Evolutionary conservation across 179 eudicot species (phyloP).

Genomic region (Amaranthus tricolor): DNA sequence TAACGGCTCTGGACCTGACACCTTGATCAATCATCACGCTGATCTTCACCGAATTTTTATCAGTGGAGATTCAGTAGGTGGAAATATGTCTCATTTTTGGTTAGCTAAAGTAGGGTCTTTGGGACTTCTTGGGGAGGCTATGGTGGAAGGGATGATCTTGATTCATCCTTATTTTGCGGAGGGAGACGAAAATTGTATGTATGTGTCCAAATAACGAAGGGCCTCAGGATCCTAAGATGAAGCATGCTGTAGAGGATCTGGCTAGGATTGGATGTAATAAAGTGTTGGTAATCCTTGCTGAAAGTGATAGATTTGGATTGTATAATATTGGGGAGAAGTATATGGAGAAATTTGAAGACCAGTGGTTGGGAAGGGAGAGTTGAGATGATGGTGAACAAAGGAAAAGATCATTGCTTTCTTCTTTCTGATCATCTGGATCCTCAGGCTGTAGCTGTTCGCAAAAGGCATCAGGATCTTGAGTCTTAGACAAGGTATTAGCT

Average conservation of each 20-base stretch:
- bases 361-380: constrained; percentile 40
- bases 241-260: constrained; percentile 35
- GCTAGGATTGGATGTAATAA: constrained; percentile 20
- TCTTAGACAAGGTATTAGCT: no score
- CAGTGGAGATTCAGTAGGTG: constrained; percentile 48
- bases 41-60: constrained; percentile 34
- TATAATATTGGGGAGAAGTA: constrained; percentile 27
- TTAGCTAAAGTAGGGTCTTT: constrained; percentile 24
- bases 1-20: constrained; percentile 19
- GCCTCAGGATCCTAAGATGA: constrained; percentile 35
- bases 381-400: constrained; percentile 25
- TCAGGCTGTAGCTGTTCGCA: constrained; percentile 20
- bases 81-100: constrained; percentile 35
- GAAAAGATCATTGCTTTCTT: constrained; percentile 31
- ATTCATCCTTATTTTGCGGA: constrained; percentile 40
- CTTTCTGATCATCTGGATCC: constrained; percentile 14
- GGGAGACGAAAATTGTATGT: constrained; percentile 39
- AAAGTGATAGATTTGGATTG: constrained; percentile 22
- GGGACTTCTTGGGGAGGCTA: constrained; percentile 18
- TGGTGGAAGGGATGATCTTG: constrained; percentile 30
- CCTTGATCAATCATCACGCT: constrained; percentile 36
- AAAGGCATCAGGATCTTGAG: not conserved
- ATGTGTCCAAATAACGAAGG: constrained; percentile 39
- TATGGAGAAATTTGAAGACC: constrained; percentile 24
- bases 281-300: constrained; percentile 37